Base-by-base conservation (phyloP, 345 rosid species). In the Moringa oleifera region DNA sequence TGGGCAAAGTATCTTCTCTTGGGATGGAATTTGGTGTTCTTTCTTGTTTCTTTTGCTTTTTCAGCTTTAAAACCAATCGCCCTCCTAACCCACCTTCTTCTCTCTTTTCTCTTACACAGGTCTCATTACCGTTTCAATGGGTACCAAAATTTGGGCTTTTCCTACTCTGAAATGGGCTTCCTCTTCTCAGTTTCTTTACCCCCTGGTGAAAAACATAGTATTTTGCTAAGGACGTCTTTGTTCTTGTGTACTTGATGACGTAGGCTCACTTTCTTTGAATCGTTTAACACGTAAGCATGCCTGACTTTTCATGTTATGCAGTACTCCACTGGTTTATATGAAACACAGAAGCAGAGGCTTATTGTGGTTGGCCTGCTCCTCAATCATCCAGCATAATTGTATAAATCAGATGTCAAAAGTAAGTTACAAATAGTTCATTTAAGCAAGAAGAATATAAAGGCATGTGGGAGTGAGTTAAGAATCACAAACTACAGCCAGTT, bases 1-100 rank as follows among this genome's bases (percentile, higher is more conserved):
- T 72, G 58, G 59, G 68, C 63, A 65, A 80, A 80, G 71, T 63
- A 68, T 76, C 70, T 71, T 69, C 63, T 52, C 59, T 22, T 3
- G 23, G 62, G 33, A 24, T 63, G 71, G 54, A 55, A 61, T 57
- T 69, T 21, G 17, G 33, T 58, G 47, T 68, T 54, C 52, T 59
- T 53, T 53, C n/a, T 68, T 66, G 12, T 41, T 67, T 64, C 65
- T 74, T 69, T 67, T 66, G 68, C 72, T 31, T 76, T 78, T 72
- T 64, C 80, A 68, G 80, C 83, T 53, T 73, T 76, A 22, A 25
- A 73, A 59, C 7, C 12, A 21, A 9, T 18, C 50, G 7, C 61
- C 36, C 22, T 12, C 52, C 67, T 18, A 15, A 20, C 11, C 36
- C 61, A 64, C 59, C n/a, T n/a, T n/a, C n/a, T n/a, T 17, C 51